Conservation (phyloP, 2,329 filamentous ascomycete species). For the Dothistroma pini region DNA sequence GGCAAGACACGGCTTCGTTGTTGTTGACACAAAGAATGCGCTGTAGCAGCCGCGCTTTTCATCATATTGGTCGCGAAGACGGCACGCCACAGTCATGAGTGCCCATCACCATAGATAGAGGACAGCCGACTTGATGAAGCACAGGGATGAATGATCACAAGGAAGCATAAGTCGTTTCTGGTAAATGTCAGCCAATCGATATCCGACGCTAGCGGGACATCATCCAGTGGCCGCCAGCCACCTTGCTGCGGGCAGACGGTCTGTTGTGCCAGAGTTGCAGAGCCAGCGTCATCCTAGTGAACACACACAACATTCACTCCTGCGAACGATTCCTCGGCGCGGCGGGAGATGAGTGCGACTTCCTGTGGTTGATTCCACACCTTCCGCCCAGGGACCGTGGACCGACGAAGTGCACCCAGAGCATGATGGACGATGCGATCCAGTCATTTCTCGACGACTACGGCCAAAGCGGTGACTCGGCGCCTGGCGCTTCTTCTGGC, state of each 20-base stretch:
- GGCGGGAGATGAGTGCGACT: conserved; percentile 1
- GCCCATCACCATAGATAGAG: too few relatives aligned
- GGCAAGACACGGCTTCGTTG: background rate
- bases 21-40: background rate
- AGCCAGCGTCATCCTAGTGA: background rate
- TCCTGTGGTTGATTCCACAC: background rate
- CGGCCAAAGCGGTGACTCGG: background rate
- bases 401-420: background rate
- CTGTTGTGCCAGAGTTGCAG: background rate
- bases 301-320: background rate
- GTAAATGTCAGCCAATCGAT: background rate
- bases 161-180: background rate
- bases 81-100: background rate
- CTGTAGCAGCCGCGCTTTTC: background rate
- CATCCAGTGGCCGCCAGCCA: background rate
- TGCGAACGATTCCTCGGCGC: background rate
- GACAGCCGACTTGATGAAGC: background rate
- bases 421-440: conserved; percentile 3
- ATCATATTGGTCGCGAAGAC: background rate
- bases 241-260: background rate
- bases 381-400: background rate
- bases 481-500: background rate
- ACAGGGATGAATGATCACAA: background rate
- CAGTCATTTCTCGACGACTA: conserved; percentile 11
- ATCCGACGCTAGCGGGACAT: background rate